Conservation (phyloP, 352 stramenopile genomes). For the Phytophthora fragariae region DNA sequence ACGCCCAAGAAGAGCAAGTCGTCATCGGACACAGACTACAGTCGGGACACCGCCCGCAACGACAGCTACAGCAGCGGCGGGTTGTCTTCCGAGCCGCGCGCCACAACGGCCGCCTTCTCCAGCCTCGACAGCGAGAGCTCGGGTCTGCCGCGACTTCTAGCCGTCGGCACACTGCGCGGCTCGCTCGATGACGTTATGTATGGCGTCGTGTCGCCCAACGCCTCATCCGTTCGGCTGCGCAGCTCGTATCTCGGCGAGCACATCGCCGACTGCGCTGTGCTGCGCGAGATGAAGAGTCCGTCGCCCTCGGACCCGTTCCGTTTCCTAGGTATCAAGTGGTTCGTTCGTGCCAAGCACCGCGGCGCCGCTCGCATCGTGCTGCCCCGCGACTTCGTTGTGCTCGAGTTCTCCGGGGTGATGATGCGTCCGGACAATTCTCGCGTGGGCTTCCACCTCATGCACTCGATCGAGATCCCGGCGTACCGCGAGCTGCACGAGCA, state of each 20-base stretch:
- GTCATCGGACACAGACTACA: conserved; percentile 21
- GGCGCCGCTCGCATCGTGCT: conserved; percentile 44
- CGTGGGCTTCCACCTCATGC: conserved; percentile 64
- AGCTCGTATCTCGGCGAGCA: conserved; percentile 62
- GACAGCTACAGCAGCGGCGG: conserved; percentile 35
- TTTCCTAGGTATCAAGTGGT: conserved; percentile 69
- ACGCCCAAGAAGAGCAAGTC: conserved; percentile 31
- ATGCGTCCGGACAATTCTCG: conserved; percentile 54
- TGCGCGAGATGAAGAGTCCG: conserved; percentile 52
- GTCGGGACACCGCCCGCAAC: conserved; percentile 30
- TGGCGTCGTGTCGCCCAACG: conserved; percentile 52
- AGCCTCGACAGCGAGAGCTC: conserved; percentile 26
- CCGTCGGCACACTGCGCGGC: conserved; percentile 47
- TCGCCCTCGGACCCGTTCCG: conserved; percentile 52
- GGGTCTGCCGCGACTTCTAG: conserved; percentile 47
- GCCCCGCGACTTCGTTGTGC: conserved; percentile 60
- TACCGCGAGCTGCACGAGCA: conserved; percentile 49
- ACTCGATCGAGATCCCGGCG: conserved; percentile 51
- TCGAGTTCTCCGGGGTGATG: conserved; percentile 63
- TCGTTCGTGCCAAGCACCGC: conserved; percentile 53
- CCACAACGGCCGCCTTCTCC: conserved; percentile 31
- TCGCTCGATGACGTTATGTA: conserved; percentile 72
- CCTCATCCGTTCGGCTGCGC: conserved; percentile 43
- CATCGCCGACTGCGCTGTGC: conserved; percentile 56
- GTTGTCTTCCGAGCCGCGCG: conserved; percentile 28